Conservation (phyloP, 768 basidiomycete species). For the Antrodiella citrinella region DNA sequence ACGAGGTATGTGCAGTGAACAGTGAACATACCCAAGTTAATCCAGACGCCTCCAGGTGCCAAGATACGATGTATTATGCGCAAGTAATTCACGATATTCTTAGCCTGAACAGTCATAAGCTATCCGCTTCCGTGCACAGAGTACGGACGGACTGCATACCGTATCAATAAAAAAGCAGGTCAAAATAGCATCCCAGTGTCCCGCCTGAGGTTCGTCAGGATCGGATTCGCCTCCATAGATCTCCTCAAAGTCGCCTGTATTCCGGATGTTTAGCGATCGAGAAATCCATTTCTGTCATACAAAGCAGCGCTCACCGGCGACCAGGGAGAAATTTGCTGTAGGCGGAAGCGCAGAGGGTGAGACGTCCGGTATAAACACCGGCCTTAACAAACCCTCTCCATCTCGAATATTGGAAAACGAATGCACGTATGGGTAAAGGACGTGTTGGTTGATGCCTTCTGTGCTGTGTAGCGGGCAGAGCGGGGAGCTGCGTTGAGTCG, state of each 20-base stretch:
- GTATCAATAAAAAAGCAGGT: constrained; percentile 99
- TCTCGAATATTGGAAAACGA: constrained; percentile 79
- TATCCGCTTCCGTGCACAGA: no score
- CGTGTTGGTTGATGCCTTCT: constrained; percentile 54
- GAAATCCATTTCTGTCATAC: background rate
- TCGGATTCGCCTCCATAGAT: constrained; percentile 58
- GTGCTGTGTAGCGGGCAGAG: constrained; percentile 43
- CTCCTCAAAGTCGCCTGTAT: constrained; percentile 82
- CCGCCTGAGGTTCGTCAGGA: constrained; percentile 59
- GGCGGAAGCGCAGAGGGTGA: constrained; percentile 55
- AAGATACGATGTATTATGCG: constrained; percentile 80
- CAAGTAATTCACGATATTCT: constrained; percentile 87
- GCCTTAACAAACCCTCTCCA: constrained; percentile 51
- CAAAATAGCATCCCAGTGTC: constrained; percentile 81
- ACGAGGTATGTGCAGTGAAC: background rate
- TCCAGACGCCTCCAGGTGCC: constrained; percentile 83
- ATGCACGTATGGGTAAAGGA: constrained; percentile 85
- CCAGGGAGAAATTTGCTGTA: constrained; percentile 68
- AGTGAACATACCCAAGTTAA: constrained; percentile 63
- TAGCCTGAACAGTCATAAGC: no score
- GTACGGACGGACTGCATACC: no score
- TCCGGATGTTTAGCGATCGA: background rate
- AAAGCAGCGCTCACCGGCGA: constrained; percentile 52
- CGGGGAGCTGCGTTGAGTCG: background rate
- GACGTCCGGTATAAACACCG: constrained; percentile 77